Percentiles rank a stretch among this genome's conserved stretches.
Evolutionary conservation across 495 filamentous ascomycete genomes (phyloP).

Genomic region (Penicillium daleae): DNA sequence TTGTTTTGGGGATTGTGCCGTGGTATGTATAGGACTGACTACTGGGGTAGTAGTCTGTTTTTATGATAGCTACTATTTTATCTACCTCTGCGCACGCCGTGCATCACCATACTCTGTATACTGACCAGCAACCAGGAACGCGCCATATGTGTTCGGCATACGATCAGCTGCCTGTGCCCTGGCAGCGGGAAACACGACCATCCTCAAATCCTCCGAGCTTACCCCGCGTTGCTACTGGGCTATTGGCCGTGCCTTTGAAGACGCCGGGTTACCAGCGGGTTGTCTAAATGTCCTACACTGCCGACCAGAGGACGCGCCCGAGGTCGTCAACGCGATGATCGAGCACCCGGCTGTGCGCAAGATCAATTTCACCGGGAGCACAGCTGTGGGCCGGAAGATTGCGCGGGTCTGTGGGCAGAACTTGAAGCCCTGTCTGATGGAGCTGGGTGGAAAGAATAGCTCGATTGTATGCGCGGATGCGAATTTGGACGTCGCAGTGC

Average conservation of each 20-base stretch:
- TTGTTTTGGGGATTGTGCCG: slow-evolving; percentile 79
- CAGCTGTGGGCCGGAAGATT: slow-evolving; percentile 59
- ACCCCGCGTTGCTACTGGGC: slow-evolving; percentile 75
- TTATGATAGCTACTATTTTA: too few species aligned
- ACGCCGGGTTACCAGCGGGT: slow-evolving; percentile 69
- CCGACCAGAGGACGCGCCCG: slow-evolving; percentile 55
- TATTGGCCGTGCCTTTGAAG: slow-evolving; percentile 66
- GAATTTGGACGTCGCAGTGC: slow-evolving; percentile 55
- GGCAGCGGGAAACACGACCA: slow-evolving; percentile 78
- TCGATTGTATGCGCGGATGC: slow-evolving; percentile 63
- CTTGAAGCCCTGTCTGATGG: slow-evolving; percentile 64
- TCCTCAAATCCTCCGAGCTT: slow-evolving; percentile 75
- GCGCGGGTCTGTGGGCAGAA: slow-evolving; percentile 54
- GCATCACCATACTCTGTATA: neutral
- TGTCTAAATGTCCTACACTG: slow-evolving; percentile 58
- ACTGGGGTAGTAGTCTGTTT: too few species aligned
- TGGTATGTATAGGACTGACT: too few species aligned
- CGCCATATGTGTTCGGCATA: slow-evolving; percentile 66
- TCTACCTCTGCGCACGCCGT: too few species aligned
- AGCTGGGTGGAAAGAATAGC: slow-evolving; percentile 64
- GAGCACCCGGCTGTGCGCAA: slow-evolving; percentile 61
- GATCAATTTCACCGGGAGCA: slow-evolving; percentile 65
- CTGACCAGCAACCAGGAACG: slow-evolving; percentile 50
- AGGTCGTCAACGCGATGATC: slow-evolving; percentile 59
- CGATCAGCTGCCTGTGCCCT: slow-evolving; percentile 73